A percentile compares a stretch with the other conserved stretches of the same genome.
These are phyloP conservation scores for Kockiozyma suomiensis DNA, from an alignment of 805 yeast species.

Conservation along the genomic window DNA sequence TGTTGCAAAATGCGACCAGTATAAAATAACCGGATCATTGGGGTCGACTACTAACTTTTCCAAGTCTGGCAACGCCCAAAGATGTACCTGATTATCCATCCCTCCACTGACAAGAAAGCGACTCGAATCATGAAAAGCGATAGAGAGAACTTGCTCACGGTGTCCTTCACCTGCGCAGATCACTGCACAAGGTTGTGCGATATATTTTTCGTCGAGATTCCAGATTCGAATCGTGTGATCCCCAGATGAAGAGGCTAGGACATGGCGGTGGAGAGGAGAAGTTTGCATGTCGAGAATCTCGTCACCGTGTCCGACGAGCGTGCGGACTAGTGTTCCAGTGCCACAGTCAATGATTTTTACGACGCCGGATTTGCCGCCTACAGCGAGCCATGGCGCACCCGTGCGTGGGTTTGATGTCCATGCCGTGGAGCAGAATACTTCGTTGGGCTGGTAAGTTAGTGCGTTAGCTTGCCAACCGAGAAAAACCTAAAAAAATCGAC, in stretches of 20 bases:
- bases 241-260: constrained; percentile 80
- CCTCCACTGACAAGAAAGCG: constrained; percentile 32
- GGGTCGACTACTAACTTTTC: constrained; percentile 1
- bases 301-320: constrained; percentile 29
- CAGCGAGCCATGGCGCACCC: constrained; percentile 29
- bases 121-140: constrained; percentile 29
- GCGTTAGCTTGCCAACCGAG: neutral
- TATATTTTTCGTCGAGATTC: constrained; percentile 43
- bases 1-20: constrained; percentile 30
- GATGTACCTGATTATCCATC: constrained; percentile 27
- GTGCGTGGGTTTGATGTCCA: constrained; percentile 21
- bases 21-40: constrained; percentile 27
- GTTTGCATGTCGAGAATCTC: constrained; percentile 30
- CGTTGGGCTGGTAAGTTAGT: too few relatives aligned
- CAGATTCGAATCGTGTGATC: constrained; percentile 79
- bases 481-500: neutral
- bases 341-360: constrained; percentile 27
- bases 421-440: constrained; percentile 28
- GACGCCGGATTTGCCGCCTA: constrained; percentile 30
- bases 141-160: constrained; percentile 29
- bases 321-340: constrained; percentile 24
- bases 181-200: constrained; percentile 26
- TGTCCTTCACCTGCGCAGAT: constrained; percentile 34
- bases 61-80: constrained; percentile 31
- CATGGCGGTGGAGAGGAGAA: constrained; percentile 16